Conservation (phyloP, 2,329 filamentous ascomycete genomes). For the Exophiala aquamarina region DNA sequence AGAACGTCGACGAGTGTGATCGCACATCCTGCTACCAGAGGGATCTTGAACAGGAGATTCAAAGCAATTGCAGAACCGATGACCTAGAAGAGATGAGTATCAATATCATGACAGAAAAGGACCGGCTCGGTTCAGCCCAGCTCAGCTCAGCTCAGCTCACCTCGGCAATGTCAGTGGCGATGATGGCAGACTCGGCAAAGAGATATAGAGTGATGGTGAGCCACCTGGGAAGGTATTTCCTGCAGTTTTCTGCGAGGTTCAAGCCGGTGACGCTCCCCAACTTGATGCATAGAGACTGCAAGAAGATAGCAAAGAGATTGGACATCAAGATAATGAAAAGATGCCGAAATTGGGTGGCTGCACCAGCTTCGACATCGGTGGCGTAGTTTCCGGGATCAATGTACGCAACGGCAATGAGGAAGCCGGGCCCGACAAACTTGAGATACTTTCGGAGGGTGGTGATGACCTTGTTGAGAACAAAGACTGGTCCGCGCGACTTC, state of each 20-base stretch:
- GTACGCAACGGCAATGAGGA: slow-evolving; percentile 49
- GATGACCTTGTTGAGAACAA: slow-evolving; percentile 25
- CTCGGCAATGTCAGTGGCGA: slow-evolving; percentile 71
- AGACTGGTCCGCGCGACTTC: slow-evolving; percentile 1
- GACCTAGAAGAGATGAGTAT: slow-evolving; percentile 41
- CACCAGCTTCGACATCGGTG: slow-evolving; percentile 50
- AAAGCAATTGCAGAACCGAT: slow-evolving; percentile 58
- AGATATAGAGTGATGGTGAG: slow-evolving; percentile 62
- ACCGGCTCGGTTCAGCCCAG: too few relatives aligned
- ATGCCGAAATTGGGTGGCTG: slow-evolving; percentile 43
- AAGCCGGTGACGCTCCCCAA: slow-evolving; percentile 68
- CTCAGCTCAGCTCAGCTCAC: slow-evolving; percentile 37
- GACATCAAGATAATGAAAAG: slow-evolving; percentile 50
- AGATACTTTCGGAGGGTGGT: slow-evolving; percentile 36
- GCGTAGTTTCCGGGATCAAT: slow-evolving; percentile 53
- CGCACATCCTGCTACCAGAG: slow-evolving; percentile 57
- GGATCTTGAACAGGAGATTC: slow-evolving; percentile 54
- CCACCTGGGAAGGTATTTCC: slow-evolving; percentile 66
- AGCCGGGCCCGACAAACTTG: slow-evolving; percentile 48
- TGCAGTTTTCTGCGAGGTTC: slow-evolving; percentile 66
- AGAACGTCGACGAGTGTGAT: slow-evolving; percentile 58
- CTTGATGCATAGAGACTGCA: slow-evolving; percentile 55
- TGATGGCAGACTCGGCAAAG: slow-evolving; percentile 66
- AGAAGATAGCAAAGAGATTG: slow-evolving; percentile 49
- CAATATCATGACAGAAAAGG: neutral